Evolutionary conservation across 345 rosid genomes (phyloP).

Genomic region (Cardamine resedifolia): DNA sequence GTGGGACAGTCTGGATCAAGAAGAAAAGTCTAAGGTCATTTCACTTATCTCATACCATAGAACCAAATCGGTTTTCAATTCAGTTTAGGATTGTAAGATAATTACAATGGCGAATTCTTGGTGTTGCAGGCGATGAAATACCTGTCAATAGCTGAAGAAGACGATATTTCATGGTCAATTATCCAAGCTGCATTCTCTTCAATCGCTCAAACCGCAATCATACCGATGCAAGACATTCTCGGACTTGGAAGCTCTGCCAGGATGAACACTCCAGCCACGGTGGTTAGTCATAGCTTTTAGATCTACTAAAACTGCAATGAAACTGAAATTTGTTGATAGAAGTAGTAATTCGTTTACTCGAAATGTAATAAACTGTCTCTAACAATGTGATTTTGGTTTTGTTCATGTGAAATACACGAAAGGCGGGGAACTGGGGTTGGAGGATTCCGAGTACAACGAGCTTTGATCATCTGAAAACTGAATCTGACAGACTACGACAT

Average conservation of each 20-base stretch:
- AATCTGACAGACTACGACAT: slow-evolving; percentile 53
- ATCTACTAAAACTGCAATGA: neutral
- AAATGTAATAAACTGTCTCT: neutral
- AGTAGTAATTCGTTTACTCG: slow-evolving; percentile 3
- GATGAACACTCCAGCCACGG: slow-evolving; percentile 91
- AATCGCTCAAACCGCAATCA: slow-evolving; percentile 67
- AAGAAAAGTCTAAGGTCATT: slow-evolving; percentile 63
- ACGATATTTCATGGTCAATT: slow-evolving; percentile 63
- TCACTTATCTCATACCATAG: neutral
- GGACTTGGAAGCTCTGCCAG: slow-evolving; percentile 78
- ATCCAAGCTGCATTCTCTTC: slow-evolving; percentile 69
- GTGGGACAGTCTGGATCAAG: slow-evolving; percentile 66
- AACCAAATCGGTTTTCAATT: neutral
- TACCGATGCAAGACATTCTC: slow-evolving; percentile 93
- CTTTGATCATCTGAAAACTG: slow-evolving; percentile 59
- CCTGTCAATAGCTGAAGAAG: slow-evolving; percentile 55
- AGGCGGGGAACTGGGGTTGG: slow-evolving; percentile 96
- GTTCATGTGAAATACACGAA: neutral
- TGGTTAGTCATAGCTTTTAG: slow-evolving; percentile 43
- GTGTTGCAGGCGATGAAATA: slow-evolving; percentile 63
- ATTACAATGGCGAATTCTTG: neutral
- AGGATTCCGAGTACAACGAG: slow-evolving; percentile 65
- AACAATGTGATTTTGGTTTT: neutral
- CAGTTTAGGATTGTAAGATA: slow-evolving; percentile 1
- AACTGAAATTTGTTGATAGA: neutral